Conservation (phyloP, 2,329 filamentous ascomycete genomes). For the Fusarium citri region DNA sequence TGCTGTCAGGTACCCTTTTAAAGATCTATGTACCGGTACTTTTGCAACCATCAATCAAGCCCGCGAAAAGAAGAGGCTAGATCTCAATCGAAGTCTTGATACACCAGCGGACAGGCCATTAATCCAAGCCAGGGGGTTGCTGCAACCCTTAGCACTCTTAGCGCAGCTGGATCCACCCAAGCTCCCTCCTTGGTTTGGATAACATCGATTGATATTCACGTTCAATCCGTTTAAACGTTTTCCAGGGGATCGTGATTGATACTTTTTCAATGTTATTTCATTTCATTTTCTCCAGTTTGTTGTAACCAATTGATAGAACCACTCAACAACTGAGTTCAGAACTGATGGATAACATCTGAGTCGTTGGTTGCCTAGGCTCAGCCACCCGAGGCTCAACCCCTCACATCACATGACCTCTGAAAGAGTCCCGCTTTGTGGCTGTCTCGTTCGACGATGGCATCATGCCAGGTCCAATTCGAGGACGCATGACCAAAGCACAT, state of each 20-base stretch:
- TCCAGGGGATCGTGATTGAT: neutral
- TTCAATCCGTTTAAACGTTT: conserved; percentile 1
- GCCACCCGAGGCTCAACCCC: conserved; percentile 33
- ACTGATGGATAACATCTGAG: neutral
- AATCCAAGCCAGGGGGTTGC: conserved; percentile 32
- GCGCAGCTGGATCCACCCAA: conserved; percentile 41
- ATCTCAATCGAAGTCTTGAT: conserved; percentile 33
- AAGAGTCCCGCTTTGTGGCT: conserved; percentile 34
- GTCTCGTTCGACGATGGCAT: conserved; percentile 46
- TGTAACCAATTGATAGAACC: neutral
- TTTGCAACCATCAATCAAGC: neutral
- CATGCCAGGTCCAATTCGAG: conserved; percentile 28
- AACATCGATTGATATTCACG: conserved; percentile 14
- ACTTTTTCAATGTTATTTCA: neutral
- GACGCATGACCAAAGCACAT: conserved; percentile 24
- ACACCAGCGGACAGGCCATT: conserved; percentile 34
- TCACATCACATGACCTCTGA: conserved; percentile 43
- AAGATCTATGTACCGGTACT: conserved; percentile 37
- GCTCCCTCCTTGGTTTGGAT: conserved; percentile 41
- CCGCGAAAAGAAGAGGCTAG: conserved; percentile 13
- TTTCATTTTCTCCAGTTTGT: neutral
- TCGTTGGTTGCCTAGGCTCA: neutral
- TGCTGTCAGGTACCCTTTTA: conserved; percentile 24
- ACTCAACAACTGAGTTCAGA: neutral
- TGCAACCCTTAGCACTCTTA: conserved; percentile 32